Evolutionary conservation across 202 grass and related monocot genomes (phyloP).

Genomic region (Digitaria exilis): DNA sequence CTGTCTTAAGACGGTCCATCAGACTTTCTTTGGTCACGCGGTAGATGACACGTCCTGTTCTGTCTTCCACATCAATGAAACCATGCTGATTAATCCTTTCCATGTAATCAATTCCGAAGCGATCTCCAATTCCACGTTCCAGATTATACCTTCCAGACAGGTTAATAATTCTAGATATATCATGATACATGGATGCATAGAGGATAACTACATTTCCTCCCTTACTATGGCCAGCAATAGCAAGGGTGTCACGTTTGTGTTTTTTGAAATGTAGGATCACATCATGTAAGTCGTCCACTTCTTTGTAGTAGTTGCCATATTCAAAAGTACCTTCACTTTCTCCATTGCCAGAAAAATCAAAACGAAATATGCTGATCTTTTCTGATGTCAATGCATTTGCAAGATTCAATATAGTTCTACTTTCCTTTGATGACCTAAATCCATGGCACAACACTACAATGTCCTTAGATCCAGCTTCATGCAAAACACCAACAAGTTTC

Average conservation of each 20-base stretch:
- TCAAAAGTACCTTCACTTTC: constrained; percentile 88
- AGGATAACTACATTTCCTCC: constrained; percentile 79
- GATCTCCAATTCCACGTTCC: constrained; percentile 64
- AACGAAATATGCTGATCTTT: constrained; percentile 68
- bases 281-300: constrained; percentile 66
- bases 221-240: constrained; percentile 78
- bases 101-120: constrained; percentile 66
- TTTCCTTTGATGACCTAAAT: constrained; percentile 85
- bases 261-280: constrained; percentile 56
- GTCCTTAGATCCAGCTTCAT: constrained; percentile 73
- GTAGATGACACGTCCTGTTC: constrained; percentile 55
- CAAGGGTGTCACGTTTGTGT: constrained; percentile 46
- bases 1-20: constrained; percentile 73
- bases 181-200: constrained; percentile 65
- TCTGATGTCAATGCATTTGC: constrained; percentile 62
- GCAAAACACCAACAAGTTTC: constrained; percentile 70
- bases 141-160: constrained; percentile 76
- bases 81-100: constrained; percentile 62
- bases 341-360: constrained; percentile 86
- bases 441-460: constrained; percentile 87
- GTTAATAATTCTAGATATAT: constrained; percentile 63
- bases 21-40: constrained; percentile 72
- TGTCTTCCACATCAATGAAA: constrained; percentile 69
- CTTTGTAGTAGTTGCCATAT: constrained; percentile 86
- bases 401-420: constrained; percentile 62